Base-by-base conservation (phyloP, 441 rosid species). In the Populus hybrid region DNA sequence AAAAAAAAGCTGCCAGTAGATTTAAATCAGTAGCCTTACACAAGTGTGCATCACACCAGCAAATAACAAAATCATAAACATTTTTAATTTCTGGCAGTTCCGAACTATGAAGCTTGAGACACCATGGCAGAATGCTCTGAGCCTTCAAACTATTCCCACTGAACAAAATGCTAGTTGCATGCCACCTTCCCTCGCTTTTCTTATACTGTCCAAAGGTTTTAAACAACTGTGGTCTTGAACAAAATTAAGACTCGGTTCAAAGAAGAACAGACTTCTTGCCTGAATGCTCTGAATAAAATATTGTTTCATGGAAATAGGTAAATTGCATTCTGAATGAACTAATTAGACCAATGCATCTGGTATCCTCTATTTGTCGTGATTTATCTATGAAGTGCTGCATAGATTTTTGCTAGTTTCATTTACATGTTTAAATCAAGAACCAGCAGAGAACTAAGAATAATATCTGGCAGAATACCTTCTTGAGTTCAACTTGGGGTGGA, bases 401-500 rank as follows among this genome's bases (percentile, higher is more conserved):
- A 7, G 42, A 53, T 28, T 56, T 74, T 40, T 66, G 53, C 63
- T 36, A 72, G 67, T 24, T 72, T 21, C 38, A 7, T 50, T 42
- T 66, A 50, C 42, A 45, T 72, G 38, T 66, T 31, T 4, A 35
- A 72, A 45, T 72, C 8, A 72, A 65, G 36, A 67, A 72, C 50
- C 31, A 26, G 11, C 4, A 24, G n/a, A 65, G 2, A 28, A 35
- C 40, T 35, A 24, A 8, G 65, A 50, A 80, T 76, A 69, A 71
- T 64, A 73, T 45, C 68, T 23, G 42, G 66, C 0, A 42, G 8
- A 18, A 68, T 90, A 97, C 99, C 99, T 97, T 97, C 87, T 92
- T 94, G 63, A 85, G 89, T 85, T 93, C 94, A 40, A 78, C 81
- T 87, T 91, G 92, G 0, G 93, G 95, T 33, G 99, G 98, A 82